Base-by-base conservation (phyloP, 2,329 filamentous ascomycete species). In the Shiraia sp. region DNA sequence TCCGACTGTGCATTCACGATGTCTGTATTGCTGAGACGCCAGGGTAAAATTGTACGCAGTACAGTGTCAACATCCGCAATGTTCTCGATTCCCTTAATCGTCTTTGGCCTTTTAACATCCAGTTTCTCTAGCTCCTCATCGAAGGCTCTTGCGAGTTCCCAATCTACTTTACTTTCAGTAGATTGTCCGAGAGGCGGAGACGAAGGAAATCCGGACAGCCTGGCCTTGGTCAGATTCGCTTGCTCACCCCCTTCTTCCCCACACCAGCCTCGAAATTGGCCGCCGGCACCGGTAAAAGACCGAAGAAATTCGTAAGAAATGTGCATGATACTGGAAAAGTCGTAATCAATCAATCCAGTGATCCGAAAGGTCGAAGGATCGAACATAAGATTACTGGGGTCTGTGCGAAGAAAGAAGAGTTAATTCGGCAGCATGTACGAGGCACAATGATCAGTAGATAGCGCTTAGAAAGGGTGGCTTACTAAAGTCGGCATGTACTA, bases 401-500 rank as follows among this genome's bases (percentile, higher is more conserved):
- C 57, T 60, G 23, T 28, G 28, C n/a, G n/a, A 23, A 30, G 45
- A 14, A 25, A 36, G 35, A 32, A 43, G 39, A 37, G 32, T 49
- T 45, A 45, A 38, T 31, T 30, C 39, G 29, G 33, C 30, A 45
- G 28, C 25, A 39, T 42, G n/a, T n/a, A n/a, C n/a, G n/a, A n/a
- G n/a, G n/a, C n/a, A n/a, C n/a, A n/a, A n/a, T n/a, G n/a, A n/a
- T n/a, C n/a, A n/a, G n/a, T n/a, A n/a, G n/a, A n/a, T 12, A 38
- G 33, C 37, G 31, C 27, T 27, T 29, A 25, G 35, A 47, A 39
- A 41, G 36, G 26, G 28, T 29, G 32, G 52, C 57, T 55, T 46
- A 58, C 62, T 56, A 17, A 68, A 64, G 33, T 65, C 64, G 6
- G 47, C 57, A 49, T 66, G 65, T 2, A 61, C 43, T 17, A 67